A percentile compares a stretch with the other conserved stretches of the same genome.
phyloP scores from a whole-genome alignment of 768 basidiomycete species.

The Termitomyces sp. region DNA sequence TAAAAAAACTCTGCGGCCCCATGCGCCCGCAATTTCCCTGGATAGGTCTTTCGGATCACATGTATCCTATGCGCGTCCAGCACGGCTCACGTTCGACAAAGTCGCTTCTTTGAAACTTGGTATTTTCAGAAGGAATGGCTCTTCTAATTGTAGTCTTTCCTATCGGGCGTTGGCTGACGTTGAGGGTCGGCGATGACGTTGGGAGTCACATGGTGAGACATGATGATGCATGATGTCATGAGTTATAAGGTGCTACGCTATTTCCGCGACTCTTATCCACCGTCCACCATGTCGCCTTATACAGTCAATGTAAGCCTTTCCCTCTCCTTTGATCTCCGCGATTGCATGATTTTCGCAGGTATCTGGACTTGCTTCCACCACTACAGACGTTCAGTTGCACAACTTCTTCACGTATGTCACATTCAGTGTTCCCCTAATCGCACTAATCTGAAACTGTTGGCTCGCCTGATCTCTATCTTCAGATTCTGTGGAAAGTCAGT shows the following conservation, averaged over 20 bases:
- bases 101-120: no score
- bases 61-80: no score
- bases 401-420: constrained; percentile 74
- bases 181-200: no score
- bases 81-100: no score
- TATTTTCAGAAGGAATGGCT: no score
- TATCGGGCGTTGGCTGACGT: no score
- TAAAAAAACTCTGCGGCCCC: no score
- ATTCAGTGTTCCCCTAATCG: background rate
- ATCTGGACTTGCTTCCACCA: constrained; percentile 58
- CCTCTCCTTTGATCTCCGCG: background rate
- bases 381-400: constrained; percentile 60
- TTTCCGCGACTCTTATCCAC: constrained; percentile 11
- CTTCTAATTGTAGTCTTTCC: no score
- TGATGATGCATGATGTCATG: constrained; percentile 14
- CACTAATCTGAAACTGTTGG: background rate
- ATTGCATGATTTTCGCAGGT: constrained; percentile 43
- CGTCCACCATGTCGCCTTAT: constrained; percentile 35
- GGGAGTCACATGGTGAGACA: no score
- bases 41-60: no score
- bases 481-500: constrained; percentile 84
- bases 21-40: no score
- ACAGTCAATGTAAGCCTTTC: constrained; percentile 36
- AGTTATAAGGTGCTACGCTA: background rate
- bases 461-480: background rate